A percentile compares a stretch with the other conserved stretches of the same genome.
phyloP scores from a whole-genome alignment of 495 filamentous ascomycete genomes.

The Lineolata rhizophorae region DNA sequence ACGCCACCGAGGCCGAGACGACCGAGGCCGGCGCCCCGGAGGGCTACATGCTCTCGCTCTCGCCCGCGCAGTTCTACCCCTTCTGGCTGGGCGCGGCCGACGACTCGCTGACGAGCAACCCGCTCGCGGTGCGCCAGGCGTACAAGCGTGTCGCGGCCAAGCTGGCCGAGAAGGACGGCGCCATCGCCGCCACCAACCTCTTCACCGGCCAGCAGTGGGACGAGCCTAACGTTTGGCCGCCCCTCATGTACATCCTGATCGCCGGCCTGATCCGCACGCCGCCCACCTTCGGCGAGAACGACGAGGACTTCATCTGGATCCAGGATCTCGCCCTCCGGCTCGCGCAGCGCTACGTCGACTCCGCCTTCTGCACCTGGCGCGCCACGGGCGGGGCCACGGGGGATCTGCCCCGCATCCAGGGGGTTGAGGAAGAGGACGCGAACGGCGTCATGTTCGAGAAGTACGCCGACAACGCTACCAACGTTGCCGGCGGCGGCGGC shows the following conservation, averaged over 20 bases:
- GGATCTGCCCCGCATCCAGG: constrained; percentile 4
- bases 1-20: constrained; percentile 2
- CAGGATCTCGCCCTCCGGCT: constrained; percentile 9
- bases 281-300: constrained; percentile 1
- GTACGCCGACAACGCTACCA: constrained; percentile 9
- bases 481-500: constrained; percentile 10
- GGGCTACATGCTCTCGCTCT: constrained; percentile 7
- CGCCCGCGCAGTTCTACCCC: constrained; percentile 11
- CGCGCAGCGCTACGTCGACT: constrained; percentile 13
- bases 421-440: background rate
- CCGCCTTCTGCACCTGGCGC: constrained; percentile 15
- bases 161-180: constrained; percentile 7
- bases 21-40: constrained; percentile 8
- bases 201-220: constrained; percentile 14
- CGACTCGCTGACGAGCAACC: constrained; percentile 8
- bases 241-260: constrained; percentile 12
- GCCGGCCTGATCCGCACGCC: constrained; percentile 12
- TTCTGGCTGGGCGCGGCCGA: constrained; percentile 14
- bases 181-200: constrained; percentile 12
- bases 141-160: constrained; percentile 5
- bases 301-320: constrained; percentile 8
- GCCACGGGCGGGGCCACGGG: constrained; percentile 9
- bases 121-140: constrained; percentile 6
- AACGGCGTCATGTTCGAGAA: constrained; percentile 15
- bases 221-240: constrained; percentile 15